Evolutionary conservation across 1,139 yeast species (phyloP).

Genomic region (Blastobotrys apis): DNA sequence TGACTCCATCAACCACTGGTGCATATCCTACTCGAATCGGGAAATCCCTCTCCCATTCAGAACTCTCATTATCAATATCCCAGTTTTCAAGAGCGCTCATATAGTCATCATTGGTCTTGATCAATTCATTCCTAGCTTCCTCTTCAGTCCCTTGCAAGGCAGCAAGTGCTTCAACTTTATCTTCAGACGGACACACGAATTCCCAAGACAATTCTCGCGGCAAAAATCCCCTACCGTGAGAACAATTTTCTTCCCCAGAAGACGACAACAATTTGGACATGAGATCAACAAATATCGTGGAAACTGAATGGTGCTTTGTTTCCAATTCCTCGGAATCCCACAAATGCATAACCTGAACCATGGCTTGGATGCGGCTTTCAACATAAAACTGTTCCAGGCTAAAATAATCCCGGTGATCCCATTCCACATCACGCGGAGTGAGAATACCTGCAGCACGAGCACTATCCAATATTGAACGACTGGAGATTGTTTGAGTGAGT

Average conservation of each 20-base stretch:
- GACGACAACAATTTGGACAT: slow-evolving; percentile 24
- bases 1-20: slow-evolving; percentile 27
- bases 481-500: slow-evolving; percentile 23
- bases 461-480: slow-evolving; percentile 25
- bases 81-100: slow-evolving; percentile 7
- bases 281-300: slow-evolving; percentile 23
- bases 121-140: slow-evolving; percentile 38
- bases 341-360: slow-evolving; percentile 21
- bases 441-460: slow-evolving; percentile 21
- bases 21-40: slow-evolving; percentile 20
- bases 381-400: slow-evolving; percentile 32
- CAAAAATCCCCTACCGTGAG: slow-evolving; percentile 16
- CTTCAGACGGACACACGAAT: slow-evolving; percentile 50
- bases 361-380: slow-evolving; percentile 31
- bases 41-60: slow-evolving; percentile 7
- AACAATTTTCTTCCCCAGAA: slow-evolving; percentile 22
- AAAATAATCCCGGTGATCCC: slow-evolving; percentile 29
- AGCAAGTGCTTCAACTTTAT: slow-evolving; percentile 46
- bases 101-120: slow-evolving; percentile 19
- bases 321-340: slow-evolving; percentile 31
- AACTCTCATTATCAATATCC: background rate
- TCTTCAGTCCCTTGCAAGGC: slow-evolving; percentile 43
- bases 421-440: slow-evolving; percentile 27
- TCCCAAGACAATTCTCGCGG: slow-evolving; percentile 36
- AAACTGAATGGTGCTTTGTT: slow-evolving; percentile 22